Base-by-base conservation (phyloP, 169 alveolate species). In the Ichthyophthirius multifiliis region DNA sequence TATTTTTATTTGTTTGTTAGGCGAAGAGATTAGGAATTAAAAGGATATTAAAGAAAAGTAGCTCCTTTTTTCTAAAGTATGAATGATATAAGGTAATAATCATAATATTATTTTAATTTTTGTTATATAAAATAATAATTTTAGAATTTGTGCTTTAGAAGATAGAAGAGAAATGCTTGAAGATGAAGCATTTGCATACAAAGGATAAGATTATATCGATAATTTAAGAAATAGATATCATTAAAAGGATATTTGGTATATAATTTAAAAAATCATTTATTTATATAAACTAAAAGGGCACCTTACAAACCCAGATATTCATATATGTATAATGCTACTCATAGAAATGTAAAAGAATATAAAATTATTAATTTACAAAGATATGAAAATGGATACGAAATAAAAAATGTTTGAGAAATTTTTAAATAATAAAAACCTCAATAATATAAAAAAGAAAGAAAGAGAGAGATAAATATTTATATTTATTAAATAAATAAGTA, bases 61-160 rank as follows among this genome's bases (percentile, higher is more conserved):
- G 64, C 75, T 34, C 86, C 86, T 35, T 81, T 81, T 41, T 71
- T 65, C 20, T 55, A 81, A 81, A 48, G 82, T n/a, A 71, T 71
- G 75, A 16, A 32, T 55, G 86, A 81, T 81, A 47, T 81, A 13
- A 71, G 82, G 74, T 81, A 71, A 35, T 37, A 37, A 34, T 30
- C 35, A 31, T n/a, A 31, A 65, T 65, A 31, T 27, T 9, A 34
- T 30, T 65, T 31, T n/a, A 6, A 4, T 13, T n/a, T 6, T 45
- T 45, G 13, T 45, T 45, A 6, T 45, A 5, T 45, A 5, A 6
- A 5, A 45, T n/a, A n/a, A n/a, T n/a, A n/a, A n/a, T 35, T 18
- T 16, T 67, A 67, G 77, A 67, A n/a, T 18, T 3, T 39, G 35
- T n/a, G 86, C 86, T n/a, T 37, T 74, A 23, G 80, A 62, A 55